A percentile compares a stretch with the other conserved stretches of the same genome.
Conservation (phyloP, 108 stramenopile genomes). For the Skeletonema potamos region DNA sequence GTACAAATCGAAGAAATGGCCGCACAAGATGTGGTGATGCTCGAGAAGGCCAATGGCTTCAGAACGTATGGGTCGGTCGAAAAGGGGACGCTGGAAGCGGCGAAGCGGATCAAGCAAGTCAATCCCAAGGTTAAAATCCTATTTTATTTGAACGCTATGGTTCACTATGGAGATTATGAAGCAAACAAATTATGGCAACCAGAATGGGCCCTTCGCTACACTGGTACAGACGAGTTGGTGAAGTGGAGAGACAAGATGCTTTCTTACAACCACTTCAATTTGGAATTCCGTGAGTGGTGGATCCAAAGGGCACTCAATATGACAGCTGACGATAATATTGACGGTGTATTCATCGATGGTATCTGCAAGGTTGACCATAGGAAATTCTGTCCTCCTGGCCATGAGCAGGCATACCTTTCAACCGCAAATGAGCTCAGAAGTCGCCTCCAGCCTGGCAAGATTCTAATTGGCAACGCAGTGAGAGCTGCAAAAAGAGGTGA, state of each 20-base stretch:
- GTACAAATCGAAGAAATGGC: constrained; percentile 33
- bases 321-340: constrained; percentile 26
- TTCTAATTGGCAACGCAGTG: constrained; percentile 39
- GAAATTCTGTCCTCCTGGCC: background rate
- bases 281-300: constrained; percentile 45
- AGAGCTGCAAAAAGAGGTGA: background rate
- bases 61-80: constrained; percentile 26
- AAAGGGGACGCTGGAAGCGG: constrained; percentile 33
- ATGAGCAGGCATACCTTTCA: constrained; percentile 21
- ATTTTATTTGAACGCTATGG: constrained; percentile 45
- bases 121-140: constrained; percentile 38
- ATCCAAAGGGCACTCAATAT: constrained; percentile 36
- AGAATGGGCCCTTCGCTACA: constrained; percentile 21
- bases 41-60: constrained; percentile 38
- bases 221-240: background rate
- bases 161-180: constrained; percentile 31
- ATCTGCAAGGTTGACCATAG: constrained; percentile 9
- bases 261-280: constrained; percentile 34
- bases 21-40: constrained; percentile 33
- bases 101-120: constrained; percentile 23
- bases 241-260: constrained; percentile 20
- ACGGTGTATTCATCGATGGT: constrained; percentile 45
- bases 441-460: constrained; percentile 26
- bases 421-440: constrained; percentile 31
- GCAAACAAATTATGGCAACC: constrained; percentile 24